A percentile compares a stretch with the other conserved stretches of the same genome.
These are phyloP conservation scores for Mortierella polycephala DNA, from an alignment of 371 early-diverging fungal species.

Conservation along the genomic window DNA sequence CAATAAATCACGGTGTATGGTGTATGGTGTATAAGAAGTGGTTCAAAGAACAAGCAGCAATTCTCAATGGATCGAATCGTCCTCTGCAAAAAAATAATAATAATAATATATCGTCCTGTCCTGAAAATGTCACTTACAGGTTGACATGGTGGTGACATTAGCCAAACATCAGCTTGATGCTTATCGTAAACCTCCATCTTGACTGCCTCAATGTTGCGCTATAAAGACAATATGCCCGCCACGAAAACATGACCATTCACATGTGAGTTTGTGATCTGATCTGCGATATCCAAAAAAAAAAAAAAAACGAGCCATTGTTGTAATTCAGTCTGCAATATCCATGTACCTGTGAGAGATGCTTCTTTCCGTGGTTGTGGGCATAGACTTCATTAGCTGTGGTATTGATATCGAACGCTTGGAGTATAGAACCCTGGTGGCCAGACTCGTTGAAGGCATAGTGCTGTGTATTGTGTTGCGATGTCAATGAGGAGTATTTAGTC, in stretches of 20 bases:
- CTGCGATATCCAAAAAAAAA: not conserved
- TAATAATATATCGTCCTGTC: too few species aligned
- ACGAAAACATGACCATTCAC: not conserved
- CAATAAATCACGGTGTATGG: not conserved
- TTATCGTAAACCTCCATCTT: conserved; percentile 69
- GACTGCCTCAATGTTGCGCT: conserved; percentile 78
- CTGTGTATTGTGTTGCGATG: conserved; percentile 40
- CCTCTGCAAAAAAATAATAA: too few species aligned
- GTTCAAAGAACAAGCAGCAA: not conserved
- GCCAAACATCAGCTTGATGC: conserved; percentile 79
- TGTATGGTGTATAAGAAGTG: not conserved
- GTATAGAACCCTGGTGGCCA: conserved; percentile 66
- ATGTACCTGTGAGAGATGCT: conserved; percentile 71
- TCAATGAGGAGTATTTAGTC: not conserved
- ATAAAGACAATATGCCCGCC: not conserved
- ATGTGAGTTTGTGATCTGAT: conserved; percentile 1
- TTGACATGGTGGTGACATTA: conserved; percentile 89
- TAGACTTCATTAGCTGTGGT: conserved; percentile 83
- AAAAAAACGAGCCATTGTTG: not conserved
- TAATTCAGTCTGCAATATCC: not conserved
- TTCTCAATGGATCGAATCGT: too few species aligned
- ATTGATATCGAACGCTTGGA: conserved; percentile 85
- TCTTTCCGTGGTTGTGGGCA: conserved; percentile 76
- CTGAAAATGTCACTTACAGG: conserved; percentile 55
- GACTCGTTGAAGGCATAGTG: conserved; percentile 79